phyloP scores from a whole-genome alignment of 441 rosid genomes.

The Sinapis alba region DNA sequence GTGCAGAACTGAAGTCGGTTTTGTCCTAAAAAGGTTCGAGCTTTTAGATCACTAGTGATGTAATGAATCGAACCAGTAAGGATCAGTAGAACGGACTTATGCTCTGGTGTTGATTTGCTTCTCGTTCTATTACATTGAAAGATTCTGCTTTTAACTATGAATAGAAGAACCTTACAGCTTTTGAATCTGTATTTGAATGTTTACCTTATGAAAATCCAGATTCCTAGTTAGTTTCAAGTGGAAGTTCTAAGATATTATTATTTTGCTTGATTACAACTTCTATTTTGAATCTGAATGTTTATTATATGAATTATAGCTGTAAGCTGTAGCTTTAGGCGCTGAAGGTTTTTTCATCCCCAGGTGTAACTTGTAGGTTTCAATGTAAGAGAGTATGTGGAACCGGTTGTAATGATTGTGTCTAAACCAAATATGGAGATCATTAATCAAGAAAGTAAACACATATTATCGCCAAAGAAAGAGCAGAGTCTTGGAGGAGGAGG shows the following conservation, averaged over 20 bases:
- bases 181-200: too few species aligned
- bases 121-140: not conserved
- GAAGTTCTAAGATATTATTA: too few species aligned
- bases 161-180: too few species aligned
- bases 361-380: not conserved
- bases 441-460: constrained; percentile 43
- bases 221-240: not conserved
- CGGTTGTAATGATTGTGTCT: constrained; percentile 40
- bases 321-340: too few species aligned
- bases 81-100: not conserved
- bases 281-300: too few species aligned
- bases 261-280: too few species aligned
- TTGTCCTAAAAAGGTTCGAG: not conserved
- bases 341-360: too few species aligned
- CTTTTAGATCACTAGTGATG: constrained; percentile 4
- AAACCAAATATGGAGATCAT: constrained; percentile 46
- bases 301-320: too few species aligned
- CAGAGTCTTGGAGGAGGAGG: constrained; percentile 8
- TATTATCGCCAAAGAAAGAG: constrained; percentile 11
- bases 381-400: constrained; percentile 19
- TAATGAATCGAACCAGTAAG: not conserved
- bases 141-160: not conserved
- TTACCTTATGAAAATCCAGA: not conserved
- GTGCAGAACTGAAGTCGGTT: not conserved
- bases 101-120: not conserved